Conservation (phyloP, 1,139 yeast genomes). For the Pichia sp. region DNA sequence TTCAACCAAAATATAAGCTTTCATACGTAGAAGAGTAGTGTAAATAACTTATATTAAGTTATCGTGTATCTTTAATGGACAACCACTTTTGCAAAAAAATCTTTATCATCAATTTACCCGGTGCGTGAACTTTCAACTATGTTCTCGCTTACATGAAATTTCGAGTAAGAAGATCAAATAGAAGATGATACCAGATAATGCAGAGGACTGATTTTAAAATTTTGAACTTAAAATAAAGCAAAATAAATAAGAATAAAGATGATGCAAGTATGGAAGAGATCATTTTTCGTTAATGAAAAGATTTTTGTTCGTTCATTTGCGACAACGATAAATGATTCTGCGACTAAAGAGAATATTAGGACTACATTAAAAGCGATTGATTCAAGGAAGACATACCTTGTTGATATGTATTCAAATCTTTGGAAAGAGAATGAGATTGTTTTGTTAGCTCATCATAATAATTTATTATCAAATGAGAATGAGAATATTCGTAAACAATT, state of each 20-base stretch:
- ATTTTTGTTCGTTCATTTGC: background rate
- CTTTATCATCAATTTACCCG: too few species aligned
- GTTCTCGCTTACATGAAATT: too few species aligned
- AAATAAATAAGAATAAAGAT: background rate
- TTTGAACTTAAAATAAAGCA: too few species aligned
- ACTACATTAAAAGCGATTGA: slow-evolving; percentile 44
- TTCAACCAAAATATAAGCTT: too few species aligned
- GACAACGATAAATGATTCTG: slow-evolving; percentile 3
- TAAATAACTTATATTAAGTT: too few species aligned
- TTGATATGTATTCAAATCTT: slow-evolving; percentile 69
- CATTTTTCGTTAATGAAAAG: background rate
- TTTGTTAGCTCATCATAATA: slow-evolving; percentile 77
- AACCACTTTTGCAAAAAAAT: too few species aligned
- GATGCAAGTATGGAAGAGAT: slow-evolving; percentile 6
- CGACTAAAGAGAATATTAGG: slow-evolving; percentile 24
- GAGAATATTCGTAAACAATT: slow-evolving; percentile 55
- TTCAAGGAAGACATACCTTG: slow-evolving; percentile 75
- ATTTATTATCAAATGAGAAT: slow-evolving; percentile 64
- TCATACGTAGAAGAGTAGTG: too few species aligned
- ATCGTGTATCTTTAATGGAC: too few species aligned
- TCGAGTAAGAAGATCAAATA: too few species aligned
- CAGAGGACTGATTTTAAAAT: too few species aligned
- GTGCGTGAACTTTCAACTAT: too few species aligned
- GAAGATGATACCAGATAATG: too few species aligned
- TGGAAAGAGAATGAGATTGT: slow-evolving; percentile 63